These are phyloP conservation scores for Cordia subcordata DNA, from an alignment of 257 asterid species.

Conservation along the genomic window DNA sequence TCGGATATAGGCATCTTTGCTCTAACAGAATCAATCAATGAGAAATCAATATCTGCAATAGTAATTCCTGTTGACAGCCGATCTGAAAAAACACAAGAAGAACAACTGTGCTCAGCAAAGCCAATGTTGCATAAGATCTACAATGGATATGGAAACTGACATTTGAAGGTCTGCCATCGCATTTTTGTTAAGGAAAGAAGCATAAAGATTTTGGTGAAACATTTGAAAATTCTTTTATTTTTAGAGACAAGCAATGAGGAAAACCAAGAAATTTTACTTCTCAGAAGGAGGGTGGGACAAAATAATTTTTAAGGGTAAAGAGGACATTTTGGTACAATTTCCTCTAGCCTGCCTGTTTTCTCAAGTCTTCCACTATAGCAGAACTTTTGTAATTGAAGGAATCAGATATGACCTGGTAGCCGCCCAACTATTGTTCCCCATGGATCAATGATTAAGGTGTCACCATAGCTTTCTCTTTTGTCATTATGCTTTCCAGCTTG, in stretches of 20 bases:
- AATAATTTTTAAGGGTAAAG: too few relatives aligned
- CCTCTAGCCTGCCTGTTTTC: background rate
- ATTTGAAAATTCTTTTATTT: too few relatives aligned
- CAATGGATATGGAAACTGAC: background rate
- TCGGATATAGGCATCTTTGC: conserved; percentile 74
- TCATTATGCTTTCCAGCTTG: conserved; percentile 89
- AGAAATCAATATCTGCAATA: conserved; percentile 82
- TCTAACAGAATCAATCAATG: conserved; percentile 58
- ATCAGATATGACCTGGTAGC: conserved; percentile 36
- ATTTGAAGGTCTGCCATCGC: background rate
- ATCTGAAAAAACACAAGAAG: conserved; percentile 33
- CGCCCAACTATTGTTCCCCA: conserved; percentile 83
- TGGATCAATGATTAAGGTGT: conserved; percentile 80
- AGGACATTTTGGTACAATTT: too few relatives aligned
- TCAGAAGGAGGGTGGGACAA: too few relatives aligned
- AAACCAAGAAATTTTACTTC: too few relatives aligned
- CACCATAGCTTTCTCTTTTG: conserved; percentile 81
- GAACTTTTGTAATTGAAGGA: background rate
- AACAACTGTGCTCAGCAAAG: background rate
- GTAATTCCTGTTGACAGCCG: conserved; percentile 72
- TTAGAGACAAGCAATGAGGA: too few relatives aligned
- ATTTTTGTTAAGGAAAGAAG: too few relatives aligned
- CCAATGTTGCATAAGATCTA: background rate
- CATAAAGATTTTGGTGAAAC: too few relatives aligned
- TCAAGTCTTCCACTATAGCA: background rate